Evolutionary conservation across 805 yeast species (phyloP).

Genomic region (Candida qinlingensis): DNA sequence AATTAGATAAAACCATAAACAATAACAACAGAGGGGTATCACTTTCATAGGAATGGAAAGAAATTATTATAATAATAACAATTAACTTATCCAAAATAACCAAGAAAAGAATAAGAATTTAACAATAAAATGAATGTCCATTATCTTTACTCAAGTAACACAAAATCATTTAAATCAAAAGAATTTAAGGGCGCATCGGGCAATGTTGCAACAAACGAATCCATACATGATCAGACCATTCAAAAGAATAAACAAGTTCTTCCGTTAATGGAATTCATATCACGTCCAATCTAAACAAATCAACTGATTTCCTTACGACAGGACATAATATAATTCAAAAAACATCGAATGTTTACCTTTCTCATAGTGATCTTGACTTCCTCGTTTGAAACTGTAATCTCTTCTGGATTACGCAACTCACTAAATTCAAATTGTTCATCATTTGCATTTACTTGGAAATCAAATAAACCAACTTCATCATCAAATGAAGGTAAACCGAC

Average conservation of each 20-base stretch:
- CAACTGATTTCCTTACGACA: slow-evolving; percentile 4
- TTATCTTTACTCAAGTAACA: slow-evolving; percentile 17
- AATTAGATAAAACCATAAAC: too few relatives aligned
- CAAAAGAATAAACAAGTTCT: neutral
- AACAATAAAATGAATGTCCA: neutral
- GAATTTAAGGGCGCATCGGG: slow-evolving; percentile 30
- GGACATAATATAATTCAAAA: slow-evolving; percentile 4
- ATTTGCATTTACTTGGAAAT: slow-evolving; percentile 17
- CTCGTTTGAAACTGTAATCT: slow-evolving; percentile 28
- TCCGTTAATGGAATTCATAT: neutral
- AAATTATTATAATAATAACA: neutral
- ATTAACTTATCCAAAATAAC: neutral
- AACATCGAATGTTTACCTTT: neutral
- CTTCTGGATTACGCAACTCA: slow-evolving; percentile 43
- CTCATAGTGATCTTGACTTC: neutral
- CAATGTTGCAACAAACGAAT: slow-evolving; percentile 2
- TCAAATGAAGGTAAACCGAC: slow-evolving; percentile 4
- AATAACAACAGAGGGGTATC: too few relatives aligned
- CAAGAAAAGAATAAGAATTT: neutral
- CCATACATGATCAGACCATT: neutral
- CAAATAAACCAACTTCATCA: slow-evolving; percentile 15
- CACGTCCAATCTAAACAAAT: slow-evolving; percentile 7
- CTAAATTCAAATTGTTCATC: slow-evolving; percentile 32
- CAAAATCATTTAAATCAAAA: slow-evolving; percentile 28
- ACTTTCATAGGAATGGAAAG: neutral